phyloP scores from a whole-genome alignment of 1,284 basidiomycete genomes.

The Naganishia albida region DNA sequence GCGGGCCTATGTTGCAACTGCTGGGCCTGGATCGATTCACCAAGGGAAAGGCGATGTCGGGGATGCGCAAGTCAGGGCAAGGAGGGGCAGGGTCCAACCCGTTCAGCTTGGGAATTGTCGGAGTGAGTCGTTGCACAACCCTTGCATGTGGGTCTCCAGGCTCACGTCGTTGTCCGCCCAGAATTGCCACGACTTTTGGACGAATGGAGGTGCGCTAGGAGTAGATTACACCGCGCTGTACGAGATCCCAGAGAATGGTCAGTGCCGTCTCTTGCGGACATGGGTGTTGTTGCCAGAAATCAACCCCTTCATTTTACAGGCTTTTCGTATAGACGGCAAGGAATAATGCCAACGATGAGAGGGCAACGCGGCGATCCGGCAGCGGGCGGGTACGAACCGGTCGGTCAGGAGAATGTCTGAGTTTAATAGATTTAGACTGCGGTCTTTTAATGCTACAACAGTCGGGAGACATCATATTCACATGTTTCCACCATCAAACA shows the following conservation, averaged over 20 bases:
- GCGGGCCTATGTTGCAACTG: constrained; percentile 67
- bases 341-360: constrained; percentile 9
- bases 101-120: constrained; percentile 79
- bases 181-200: constrained; percentile 98
- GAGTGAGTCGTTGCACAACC: constrained; percentile 44
- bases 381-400: constrained; percentile 11
- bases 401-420: constrained; percentile 25
- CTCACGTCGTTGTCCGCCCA: constrained; percentile 29
- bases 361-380: not conserved
- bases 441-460: not conserved
- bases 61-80: constrained; percentile 59
- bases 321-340: constrained; percentile 5
- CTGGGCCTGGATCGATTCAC: constrained; percentile 93
- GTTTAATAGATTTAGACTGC: not conserved
- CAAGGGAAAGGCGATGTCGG: constrained; percentile 79
- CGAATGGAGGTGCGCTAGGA: constrained; percentile 74
- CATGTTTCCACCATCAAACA: too few relatives aligned
- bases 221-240: constrained; percentile 88
- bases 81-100: constrained; percentile 75
- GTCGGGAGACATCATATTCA: too few relatives aligned
- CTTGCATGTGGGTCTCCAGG: too few relatives aligned
- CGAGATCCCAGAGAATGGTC: constrained; percentile 79
- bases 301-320: not conserved
- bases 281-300: not conserved
- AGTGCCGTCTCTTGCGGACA: constrained; percentile 3